Conservation (phyloP, 192 early-diverging fungal species). For the Backusella morwellensis region DNA sequence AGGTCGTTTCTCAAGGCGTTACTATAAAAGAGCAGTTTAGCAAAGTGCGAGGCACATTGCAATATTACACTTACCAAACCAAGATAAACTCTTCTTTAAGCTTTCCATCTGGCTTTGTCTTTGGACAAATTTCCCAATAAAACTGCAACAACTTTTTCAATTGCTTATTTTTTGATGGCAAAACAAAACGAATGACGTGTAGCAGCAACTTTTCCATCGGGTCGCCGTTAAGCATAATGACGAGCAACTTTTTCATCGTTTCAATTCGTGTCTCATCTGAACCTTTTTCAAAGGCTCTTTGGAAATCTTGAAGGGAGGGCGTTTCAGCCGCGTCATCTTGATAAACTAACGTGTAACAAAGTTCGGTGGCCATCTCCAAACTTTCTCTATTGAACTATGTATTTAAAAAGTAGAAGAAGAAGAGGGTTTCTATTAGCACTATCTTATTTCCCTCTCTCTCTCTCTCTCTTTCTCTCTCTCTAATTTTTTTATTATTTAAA, state of each 20-base stretch:
- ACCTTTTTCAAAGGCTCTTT: conserved; percentile 82
- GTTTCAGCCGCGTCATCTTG: conserved; percentile 64
- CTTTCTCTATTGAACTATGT: background rate
- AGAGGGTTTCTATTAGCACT: background rate
- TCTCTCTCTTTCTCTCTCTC: background rate
- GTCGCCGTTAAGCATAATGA: conserved; percentile 92
- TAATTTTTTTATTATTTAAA: conserved; percentile 5
- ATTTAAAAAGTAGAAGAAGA: background rate
- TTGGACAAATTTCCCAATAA: conserved; percentile 98
- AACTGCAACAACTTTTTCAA: conserved; percentile 96
- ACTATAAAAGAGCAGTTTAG: conserved; percentile 38
- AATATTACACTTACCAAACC: conserved; percentile 62
- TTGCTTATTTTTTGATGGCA: conserved; percentile 93
- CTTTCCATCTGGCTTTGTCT: conserved; percentile 86
- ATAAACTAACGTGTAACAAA: conserved; percentile 64
- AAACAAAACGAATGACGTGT: conserved; percentile 97
- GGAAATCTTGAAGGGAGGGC: conserved; percentile 70
- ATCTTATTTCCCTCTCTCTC: background rate
- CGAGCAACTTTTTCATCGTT: conserved; percentile 92
- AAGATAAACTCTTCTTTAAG: conserved; percentile 95
- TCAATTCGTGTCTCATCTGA: conserved; percentile 92
- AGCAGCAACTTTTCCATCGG: conserved; percentile 86
- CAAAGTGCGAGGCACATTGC: background rate
- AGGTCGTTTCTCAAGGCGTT: conserved; percentile 95
- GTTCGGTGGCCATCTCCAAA: conserved; percentile 34